Evolutionary conservation across 495 filamentous ascomycete species (phyloP).

Genomic region (Cenococcum geophilum): DNA sequence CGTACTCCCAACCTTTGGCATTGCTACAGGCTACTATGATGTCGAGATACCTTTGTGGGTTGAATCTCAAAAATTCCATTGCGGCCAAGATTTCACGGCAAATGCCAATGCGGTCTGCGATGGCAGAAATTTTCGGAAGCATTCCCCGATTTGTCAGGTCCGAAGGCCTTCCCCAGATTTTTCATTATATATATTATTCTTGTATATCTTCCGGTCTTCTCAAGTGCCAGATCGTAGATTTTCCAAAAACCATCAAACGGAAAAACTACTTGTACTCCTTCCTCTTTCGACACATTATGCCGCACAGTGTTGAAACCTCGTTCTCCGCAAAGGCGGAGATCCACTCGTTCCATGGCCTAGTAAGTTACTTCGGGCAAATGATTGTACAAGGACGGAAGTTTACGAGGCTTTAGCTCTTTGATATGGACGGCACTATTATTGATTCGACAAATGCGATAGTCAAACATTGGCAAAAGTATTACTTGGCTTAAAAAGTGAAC

Average conservation of each 20-base stretch:
- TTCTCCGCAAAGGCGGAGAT: slow-evolving; percentile 56
- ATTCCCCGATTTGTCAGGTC: too few relatives aligned
- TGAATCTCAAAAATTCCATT: slow-evolving; percentile 23
- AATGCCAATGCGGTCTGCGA: background rate
- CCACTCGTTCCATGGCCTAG: slow-evolving; percentile 63
- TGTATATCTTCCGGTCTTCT: too few relatives aligned
- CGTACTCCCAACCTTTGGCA: slow-evolving; percentile 33
- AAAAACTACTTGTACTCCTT: too few relatives aligned
- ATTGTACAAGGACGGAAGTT: background rate
- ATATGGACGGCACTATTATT: slow-evolving; percentile 84
- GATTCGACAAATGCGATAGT: slow-evolving; percentile 77
- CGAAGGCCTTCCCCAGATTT: background rate
- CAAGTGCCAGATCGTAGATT: too few relatives aligned
- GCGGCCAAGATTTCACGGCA: slow-evolving; percentile 40
- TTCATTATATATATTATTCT: background rate
- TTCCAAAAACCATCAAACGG: too few relatives aligned
- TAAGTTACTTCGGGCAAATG: slow-evolving; percentile 15
- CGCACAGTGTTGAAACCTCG: slow-evolving; percentile 12
- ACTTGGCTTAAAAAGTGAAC: slow-evolving; percentile 6
- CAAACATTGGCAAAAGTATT: slow-evolving; percentile 84
- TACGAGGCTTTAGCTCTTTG: slow-evolving; percentile 53
- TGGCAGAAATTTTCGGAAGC: background rate
- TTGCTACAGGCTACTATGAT: background rate
- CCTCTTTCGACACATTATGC: background rate
- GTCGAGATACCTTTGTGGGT: slow-evolving; percentile 6